Conservation (phyloP, 2,329 filamentous ascomycete species). For the Septoria linicola region DNA sequence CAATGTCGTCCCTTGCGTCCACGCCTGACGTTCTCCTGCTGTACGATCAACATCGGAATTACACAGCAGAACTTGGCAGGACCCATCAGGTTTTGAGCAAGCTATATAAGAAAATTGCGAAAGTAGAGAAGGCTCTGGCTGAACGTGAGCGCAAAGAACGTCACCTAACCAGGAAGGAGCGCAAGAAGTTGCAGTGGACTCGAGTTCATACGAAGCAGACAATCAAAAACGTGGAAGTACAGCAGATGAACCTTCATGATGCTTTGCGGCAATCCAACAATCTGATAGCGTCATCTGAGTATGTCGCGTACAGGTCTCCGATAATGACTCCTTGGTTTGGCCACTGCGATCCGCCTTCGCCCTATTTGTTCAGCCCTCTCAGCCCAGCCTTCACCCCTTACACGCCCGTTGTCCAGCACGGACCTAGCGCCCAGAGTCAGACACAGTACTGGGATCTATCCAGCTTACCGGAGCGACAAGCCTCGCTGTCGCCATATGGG, state of each 20-base stretch:
- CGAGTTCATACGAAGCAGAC: conserved; percentile 26
- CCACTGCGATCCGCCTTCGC: conserved; percentile 25
- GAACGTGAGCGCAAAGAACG: conserved; percentile 24
- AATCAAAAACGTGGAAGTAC: conserved; percentile 26
- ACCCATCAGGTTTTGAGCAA: conserved; percentile 33
- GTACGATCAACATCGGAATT: conserved; percentile 31
- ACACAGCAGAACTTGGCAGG: conserved; percentile 30
- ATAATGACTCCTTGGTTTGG: conserved; percentile 25
- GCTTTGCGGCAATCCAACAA: conserved; percentile 31
- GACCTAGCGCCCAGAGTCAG: conserved; percentile 13
- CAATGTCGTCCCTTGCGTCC: conserved; percentile 17
- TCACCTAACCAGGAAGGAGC: conserved; percentile 28
- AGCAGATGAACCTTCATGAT: conserved; percentile 30
- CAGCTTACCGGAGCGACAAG: conserved; percentile 30
- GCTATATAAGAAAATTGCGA: conserved; percentile 32
- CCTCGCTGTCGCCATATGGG: conserved; percentile 23
- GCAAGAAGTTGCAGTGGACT: conserved; percentile 35
- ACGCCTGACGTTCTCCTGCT: conserved; percentile 29
- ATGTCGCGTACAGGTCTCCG: conserved; percentile 19
- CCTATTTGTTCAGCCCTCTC: conserved; percentile 26
- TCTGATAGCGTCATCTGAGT: conserved; percentile 29
- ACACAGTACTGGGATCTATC: conserved; percentile 36
- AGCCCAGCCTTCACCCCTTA: conserved; percentile 25
- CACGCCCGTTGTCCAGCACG: conserved; percentile 6
- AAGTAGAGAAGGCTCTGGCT: conserved; percentile 26